phyloP scores from a whole-genome alignment of 441 rosid genomes.

The Adansonia grandidieri region DNA sequence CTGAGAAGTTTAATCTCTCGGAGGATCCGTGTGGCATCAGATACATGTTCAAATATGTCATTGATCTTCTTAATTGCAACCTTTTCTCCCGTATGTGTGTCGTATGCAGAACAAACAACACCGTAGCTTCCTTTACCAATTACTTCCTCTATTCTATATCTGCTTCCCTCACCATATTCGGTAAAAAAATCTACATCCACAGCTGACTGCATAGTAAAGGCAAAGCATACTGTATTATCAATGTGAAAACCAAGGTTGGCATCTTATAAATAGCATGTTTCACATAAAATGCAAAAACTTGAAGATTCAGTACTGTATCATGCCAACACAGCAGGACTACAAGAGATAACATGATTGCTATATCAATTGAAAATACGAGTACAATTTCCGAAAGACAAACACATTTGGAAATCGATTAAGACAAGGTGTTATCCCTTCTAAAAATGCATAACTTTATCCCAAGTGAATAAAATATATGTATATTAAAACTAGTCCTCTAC shows the following conservation, averaged over 20 bases:
- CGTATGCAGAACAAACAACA: constrained; percentile 93
- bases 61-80: constrained; percentile 96
- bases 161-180: constrained; percentile 91
- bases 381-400: neutral
- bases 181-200: constrained; percentile 93
- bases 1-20: constrained; percentile 96
- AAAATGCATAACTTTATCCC: neutral
- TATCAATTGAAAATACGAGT: neutral
- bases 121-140: constrained; percentile 99
- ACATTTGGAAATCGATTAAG: too few species aligned
- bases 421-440: neutral
- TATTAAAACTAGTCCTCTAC: constrained; percentile 9
- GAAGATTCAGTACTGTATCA: neutral
- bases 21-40: constrained; percentile 95
- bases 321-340: neutral
- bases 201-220: constrained; percentile 58
- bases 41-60: constrained; percentile 95
- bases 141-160: constrained; percentile 92
- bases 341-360: constrained; percentile 5
- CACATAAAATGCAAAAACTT: neutral
- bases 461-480: neutral
- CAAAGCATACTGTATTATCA: constrained; percentile 10
- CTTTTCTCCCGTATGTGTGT: constrained; percentile 83
- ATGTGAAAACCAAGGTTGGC: neutral
- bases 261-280: neutral